Evolutionary conservation across 192 early-diverging fungal genomes (phyloP), one percentile per base, ranked within the genome.

Genomic region (Coemansia sp.): DNA sequence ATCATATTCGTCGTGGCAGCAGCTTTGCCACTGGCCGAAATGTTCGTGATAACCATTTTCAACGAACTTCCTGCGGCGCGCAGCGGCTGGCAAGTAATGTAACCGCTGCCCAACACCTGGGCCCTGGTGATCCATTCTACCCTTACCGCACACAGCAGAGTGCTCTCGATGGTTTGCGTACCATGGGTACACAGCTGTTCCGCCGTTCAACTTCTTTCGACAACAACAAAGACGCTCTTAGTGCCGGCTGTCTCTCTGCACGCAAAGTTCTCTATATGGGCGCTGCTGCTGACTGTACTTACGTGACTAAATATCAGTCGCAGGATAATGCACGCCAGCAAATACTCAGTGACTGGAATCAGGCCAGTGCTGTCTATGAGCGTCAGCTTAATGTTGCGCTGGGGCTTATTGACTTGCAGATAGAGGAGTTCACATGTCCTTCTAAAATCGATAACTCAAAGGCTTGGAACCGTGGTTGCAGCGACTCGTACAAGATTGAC

Each of bases 261-360:
- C 59, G 70, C 62, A 83, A 68, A 30, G 58, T 76, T 8, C 25
- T 71, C n/a, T 78, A 84, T 59, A 83, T 87, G 85, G 88, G 88
- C n/a, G 88, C 85, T 7, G 90, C 88, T 8, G 88, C 89, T 7
- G 90, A 90, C 64, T 92, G 90, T 68, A 84, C 88, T 5, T 92
- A 89, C 60, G 82, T 86, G 31, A 74, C 74, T 9, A 52, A 62
- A 38, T 90, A 87, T 54, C 58, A 83, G 59, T 84, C 84, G 7
- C 74, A 72, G 24, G 83, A 80, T 34, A 70, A 59, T n/a, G 87
- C 86, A 56, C 73, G 87, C 30, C 79, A 68, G 55, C 89, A 91
- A 61, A 93, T 94, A 31, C 84, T 96, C 53, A 85, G 77, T 50
- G 86, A 94, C 74, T 94, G 90, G 83, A 93, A 92, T 72, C 84